Conservation (phyloP, 805 yeast genomes). For the Candida arabinofermentans region DNA sequence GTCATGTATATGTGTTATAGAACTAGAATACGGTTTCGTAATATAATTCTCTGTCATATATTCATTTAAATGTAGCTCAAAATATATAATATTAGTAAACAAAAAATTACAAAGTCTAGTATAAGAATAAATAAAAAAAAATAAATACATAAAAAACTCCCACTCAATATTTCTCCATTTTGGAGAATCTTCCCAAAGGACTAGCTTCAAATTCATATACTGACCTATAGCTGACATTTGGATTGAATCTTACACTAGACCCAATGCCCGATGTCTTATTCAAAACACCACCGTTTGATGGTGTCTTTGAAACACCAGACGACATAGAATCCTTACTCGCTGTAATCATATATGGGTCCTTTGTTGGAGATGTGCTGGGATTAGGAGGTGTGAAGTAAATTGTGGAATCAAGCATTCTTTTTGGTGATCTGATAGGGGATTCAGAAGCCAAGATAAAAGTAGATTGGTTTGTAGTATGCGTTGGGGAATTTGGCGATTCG, state of each 20-base stretch:
- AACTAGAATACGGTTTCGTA: no score
- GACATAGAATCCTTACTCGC: background rate
- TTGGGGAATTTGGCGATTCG: slow-evolving; percentile 2
- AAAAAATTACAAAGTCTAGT: no score
- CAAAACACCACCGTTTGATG: background rate
- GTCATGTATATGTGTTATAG: no score
- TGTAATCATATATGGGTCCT: background rate
- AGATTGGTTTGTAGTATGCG: background rate
- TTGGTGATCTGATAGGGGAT: slow-evolving; percentile 11
- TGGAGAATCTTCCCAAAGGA: slow-evolving; percentile 14
- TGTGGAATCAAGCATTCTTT: slow-evolving; percentile 15
- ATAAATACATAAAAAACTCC: background rate
- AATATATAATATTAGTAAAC: no score
- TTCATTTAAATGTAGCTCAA: no score
- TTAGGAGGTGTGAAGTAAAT: slow-evolving; percentile 21
- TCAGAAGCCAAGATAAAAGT: background rate
- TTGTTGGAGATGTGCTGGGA: slow-evolving; percentile 5
- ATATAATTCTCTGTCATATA: no score
- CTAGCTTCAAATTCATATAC: slow-evolving; percentile 14
- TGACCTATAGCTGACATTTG: slow-evolving; percentile 27
- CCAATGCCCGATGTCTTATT: slow-evolving; percentile 2
- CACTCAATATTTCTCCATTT: background rate
- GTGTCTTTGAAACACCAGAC: background rate
- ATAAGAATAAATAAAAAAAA: background rate
- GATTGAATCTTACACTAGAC: slow-evolving; percentile 28